Conservation (phyloP, 163 green algal species). For the Scenedesmus sp. region DNA sequence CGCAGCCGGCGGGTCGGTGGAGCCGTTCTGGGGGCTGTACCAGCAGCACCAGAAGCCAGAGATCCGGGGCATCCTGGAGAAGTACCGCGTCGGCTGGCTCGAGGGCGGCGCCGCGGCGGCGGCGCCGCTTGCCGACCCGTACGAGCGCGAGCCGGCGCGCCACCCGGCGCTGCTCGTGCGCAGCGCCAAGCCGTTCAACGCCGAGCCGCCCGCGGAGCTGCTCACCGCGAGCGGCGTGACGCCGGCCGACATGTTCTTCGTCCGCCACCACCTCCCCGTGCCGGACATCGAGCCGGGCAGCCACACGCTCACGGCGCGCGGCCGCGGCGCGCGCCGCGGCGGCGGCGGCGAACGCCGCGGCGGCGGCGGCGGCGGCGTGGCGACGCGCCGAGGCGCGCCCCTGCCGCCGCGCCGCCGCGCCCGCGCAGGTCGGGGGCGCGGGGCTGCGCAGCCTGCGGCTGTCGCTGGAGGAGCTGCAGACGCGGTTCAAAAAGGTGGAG, state of each 20-base stretch:
- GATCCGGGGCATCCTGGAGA: constrained; percentile 72
- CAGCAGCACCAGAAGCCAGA: constrained; percentile 80
- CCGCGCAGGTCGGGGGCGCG: constrained; percentile 62
- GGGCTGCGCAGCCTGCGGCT: constrained; percentile 70
- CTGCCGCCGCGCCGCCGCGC: no score
- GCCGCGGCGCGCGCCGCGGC: not conserved
- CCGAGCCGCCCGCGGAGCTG: constrained; percentile 74
- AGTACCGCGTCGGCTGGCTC: constrained; percentile 83
- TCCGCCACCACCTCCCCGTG: constrained; percentile 91
- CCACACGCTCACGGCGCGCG: constrained; percentile 53
- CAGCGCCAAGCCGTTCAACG: constrained; percentile 74
- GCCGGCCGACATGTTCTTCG: constrained; percentile 85
- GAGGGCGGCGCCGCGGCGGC: constrained; percentile 1
- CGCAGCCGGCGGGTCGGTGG: constrained; percentile 81
- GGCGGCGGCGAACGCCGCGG: no score
- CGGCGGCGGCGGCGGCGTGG: not conserved
- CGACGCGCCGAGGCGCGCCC: not conserved
- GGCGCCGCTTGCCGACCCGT: constrained; percentile 62
- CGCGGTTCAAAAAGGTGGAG: constrained; percentile 78
- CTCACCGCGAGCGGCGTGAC: constrained; percentile 74
- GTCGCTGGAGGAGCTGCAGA: constrained; percentile 76
- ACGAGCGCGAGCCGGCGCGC: constrained; percentile 70
- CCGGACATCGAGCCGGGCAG: constrained; percentile 67
- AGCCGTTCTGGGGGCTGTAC: constrained; percentile 93
- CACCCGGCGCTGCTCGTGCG: constrained; percentile 72